Percentiles rank a stretch among this genome's conserved stretches.
phyloP scores from a whole-genome alignment of 176 grass and related monocot species.

The Guadua angustifolia region DNA sequence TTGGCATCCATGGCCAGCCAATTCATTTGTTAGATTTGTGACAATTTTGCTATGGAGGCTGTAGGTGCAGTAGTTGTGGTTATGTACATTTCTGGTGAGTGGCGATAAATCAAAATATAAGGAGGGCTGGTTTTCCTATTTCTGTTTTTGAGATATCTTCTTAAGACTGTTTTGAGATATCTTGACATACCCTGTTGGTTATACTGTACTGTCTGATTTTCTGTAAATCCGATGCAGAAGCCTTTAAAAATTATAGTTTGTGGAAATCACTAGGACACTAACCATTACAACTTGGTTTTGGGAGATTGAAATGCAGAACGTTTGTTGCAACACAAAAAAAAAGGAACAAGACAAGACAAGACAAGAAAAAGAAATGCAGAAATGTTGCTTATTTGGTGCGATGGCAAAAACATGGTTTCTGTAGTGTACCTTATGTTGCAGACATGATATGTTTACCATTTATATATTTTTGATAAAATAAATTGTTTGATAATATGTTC shows the following conservation, averaged over 20 bases:
- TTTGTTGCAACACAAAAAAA: neutral
- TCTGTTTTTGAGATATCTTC: neutral
- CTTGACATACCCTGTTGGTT: constrained; percentile 6
- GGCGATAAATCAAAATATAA: neutral
- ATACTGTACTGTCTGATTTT: neutral
- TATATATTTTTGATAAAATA: constrained; percentile 14
- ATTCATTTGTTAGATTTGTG: neutral
- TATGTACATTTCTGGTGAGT: neutral
- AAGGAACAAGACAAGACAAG: too few relatives aligned
- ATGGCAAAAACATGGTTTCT: neutral
- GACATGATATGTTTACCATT: neutral
- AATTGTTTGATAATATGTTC: neutral
- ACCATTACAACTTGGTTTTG: neutral
- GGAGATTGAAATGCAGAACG: neutral
- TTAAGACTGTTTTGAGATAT: too few relatives aligned
- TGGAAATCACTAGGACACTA: neutral
- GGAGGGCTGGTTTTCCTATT: neutral
- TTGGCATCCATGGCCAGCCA: neutral
- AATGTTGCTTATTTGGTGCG: neutral
- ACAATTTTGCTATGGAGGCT: neutral
- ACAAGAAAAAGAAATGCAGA: neutral
- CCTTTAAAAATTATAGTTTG: neutral
- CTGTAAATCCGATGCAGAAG: neutral
- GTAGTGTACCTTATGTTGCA: constrained; percentile 6
- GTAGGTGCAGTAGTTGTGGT: constrained; percentile 11